These are phyloP conservation scores for Xerocomus potaroensis DNA, from an alignment of 768 basidiomycete species.

Conservation along the genomic window DNA sequence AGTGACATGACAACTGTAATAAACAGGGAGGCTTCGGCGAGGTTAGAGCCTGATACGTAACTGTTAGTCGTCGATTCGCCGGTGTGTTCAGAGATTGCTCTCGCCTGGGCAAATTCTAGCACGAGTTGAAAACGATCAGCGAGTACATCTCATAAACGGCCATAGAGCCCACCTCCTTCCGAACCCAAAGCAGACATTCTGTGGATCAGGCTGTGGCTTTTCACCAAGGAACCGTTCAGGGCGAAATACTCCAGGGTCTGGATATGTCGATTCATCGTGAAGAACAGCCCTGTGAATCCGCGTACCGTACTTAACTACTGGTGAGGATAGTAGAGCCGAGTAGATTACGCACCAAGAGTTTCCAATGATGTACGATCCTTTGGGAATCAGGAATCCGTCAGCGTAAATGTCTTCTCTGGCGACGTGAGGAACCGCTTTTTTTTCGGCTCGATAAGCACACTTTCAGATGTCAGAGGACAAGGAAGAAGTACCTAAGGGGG, in stretches of 20 bases:
- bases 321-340: neutral
- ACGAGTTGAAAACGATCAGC: neutral
- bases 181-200: slow-evolving; percentile 22
- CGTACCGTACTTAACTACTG: neutral
- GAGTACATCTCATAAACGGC: no score
- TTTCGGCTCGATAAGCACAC: neutral
- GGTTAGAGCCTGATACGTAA: slow-evolving; percentile 19
- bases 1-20: slow-evolving; percentile 34
- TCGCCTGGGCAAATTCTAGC: slow-evolving; percentile 21
- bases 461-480: slow-evolving; percentile 9
- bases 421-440: slow-evolving; percentile 16
- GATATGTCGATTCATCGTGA: slow-evolving; percentile 41
- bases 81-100: neutral
- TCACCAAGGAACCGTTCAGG: slow-evolving; percentile 34
- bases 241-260: slow-evolving; percentile 29
- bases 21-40: slow-evolving; percentile 29
- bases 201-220: slow-evolving; percentile 16
- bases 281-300: slow-evolving; percentile 46
- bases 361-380: slow-evolving; percentile 21
- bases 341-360: slow-evolving; percentile 21
- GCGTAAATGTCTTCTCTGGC: slow-evolving; percentile 18
- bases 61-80: neutral
- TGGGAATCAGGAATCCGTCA: slow-evolving; percentile 17
- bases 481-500: slow-evolving; percentile 22
- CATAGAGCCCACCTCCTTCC: slow-evolving; percentile 30